Percentiles rank a stretch among this genome's conserved stretches.
Evolutionary conservation across 371 early-diverging fungal genomes (phyloP).

Genomic region (Cokeromyces recurvatus): DNA sequence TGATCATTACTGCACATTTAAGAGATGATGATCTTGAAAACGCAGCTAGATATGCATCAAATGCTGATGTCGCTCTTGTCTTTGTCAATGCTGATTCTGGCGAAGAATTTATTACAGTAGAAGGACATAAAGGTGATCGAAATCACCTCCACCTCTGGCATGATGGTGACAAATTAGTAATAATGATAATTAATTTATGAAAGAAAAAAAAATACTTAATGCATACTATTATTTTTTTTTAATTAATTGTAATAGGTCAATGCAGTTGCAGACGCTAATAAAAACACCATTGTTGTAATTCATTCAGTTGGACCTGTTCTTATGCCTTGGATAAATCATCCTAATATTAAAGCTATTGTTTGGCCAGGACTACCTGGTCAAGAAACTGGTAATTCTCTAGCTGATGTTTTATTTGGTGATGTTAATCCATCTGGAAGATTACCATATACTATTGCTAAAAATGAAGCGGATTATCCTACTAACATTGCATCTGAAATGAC

Average conservation of each 20-base stretch:
- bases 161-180: slow-evolving; percentile 52
- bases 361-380: slow-evolving; percentile 51
- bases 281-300: slow-evolving; percentile 56
- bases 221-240: not conserved
- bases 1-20: slow-evolving; percentile 25
- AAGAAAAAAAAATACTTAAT: not conserved
- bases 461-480: slow-evolving; percentile 34
- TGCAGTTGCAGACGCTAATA: slow-evolving; percentile 46
- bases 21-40: slow-evolving; percentile 33
- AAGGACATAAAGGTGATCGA: slow-evolving; percentile 52
- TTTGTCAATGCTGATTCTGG: slow-evolving; percentile 57
- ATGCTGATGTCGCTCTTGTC: slow-evolving; percentile 52
- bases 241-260: slow-evolving; percentile 31
- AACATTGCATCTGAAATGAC: slow-evolving; percentile 2
- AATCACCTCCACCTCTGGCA: slow-evolving; percentile 54
- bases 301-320: slow-evolving; percentile 54
- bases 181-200: not conserved
- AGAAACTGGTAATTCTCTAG: slow-evolving; percentile 61
- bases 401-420: slow-evolving; percentile 59
- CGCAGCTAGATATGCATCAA: slow-evolving; percentile 31
- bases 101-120: slow-evolving; percentile 46
- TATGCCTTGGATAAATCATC: slow-evolving; percentile 55
- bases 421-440: slow-evolving; percentile 58
- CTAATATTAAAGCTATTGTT: slow-evolving; percentile 52
- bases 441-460: slow-evolving; percentile 54